Evolutionary conservation across 805 yeast genomes (phyloP).

Genomic region (Metschnikowia santaceciliae): DNA sequence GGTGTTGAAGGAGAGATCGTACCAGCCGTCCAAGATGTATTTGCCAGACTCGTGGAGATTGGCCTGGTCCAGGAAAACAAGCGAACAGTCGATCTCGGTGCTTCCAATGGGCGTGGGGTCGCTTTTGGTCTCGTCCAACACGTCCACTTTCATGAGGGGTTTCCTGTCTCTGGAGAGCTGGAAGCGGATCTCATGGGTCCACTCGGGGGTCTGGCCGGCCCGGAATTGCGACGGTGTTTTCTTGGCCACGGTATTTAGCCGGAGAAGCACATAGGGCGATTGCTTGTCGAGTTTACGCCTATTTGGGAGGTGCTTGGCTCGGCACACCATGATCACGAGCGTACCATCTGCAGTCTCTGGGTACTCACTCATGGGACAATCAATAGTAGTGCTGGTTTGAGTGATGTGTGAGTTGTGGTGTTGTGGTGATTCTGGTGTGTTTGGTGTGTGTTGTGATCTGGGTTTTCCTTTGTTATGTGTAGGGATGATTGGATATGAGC

Average conservation of each 20-base stretch:
- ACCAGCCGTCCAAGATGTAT: slow-evolving; percentile 87
- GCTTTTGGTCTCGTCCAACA: slow-evolving; percentile 79
- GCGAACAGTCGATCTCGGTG: slow-evolving; percentile 69
- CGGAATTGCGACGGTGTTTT: slow-evolving; percentile 73
- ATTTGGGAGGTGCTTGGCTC: slow-evolving; percentile 85
- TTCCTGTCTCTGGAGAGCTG: slow-evolving; percentile 59
- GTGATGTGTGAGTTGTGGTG: not conserved
- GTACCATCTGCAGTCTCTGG: slow-evolving; percentile 46
- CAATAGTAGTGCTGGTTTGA: too few species aligned
- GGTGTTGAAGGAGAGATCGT: slow-evolving; percentile 59
- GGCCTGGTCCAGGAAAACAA: slow-evolving; percentile 54
- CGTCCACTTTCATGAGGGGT: slow-evolving; percentile 63
- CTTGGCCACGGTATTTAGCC: slow-evolving; percentile 79
- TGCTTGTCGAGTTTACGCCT: slow-evolving; percentile 86
- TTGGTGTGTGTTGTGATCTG: too few species aligned
- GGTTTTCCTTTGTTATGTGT: too few species aligned
- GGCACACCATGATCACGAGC: slow-evolving; percentile 69
- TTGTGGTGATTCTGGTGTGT: too few species aligned
- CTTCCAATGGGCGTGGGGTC: slow-evolving; percentile 88
- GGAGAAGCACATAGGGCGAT: slow-evolving; percentile 80
- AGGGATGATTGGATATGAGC: too few species aligned
- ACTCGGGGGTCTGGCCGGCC: slow-evolving; percentile 93
- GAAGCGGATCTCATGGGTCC: slow-evolving; percentile 76
- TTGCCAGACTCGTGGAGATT: slow-evolving; percentile 44
- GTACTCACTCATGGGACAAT: slow-evolving; percentile 5